Evolutionary conservation across 805 yeast species (phyloP), one percentile per base, ranked within the genome.

Genomic region (Wickerhamiella qilinensis): DNA sequence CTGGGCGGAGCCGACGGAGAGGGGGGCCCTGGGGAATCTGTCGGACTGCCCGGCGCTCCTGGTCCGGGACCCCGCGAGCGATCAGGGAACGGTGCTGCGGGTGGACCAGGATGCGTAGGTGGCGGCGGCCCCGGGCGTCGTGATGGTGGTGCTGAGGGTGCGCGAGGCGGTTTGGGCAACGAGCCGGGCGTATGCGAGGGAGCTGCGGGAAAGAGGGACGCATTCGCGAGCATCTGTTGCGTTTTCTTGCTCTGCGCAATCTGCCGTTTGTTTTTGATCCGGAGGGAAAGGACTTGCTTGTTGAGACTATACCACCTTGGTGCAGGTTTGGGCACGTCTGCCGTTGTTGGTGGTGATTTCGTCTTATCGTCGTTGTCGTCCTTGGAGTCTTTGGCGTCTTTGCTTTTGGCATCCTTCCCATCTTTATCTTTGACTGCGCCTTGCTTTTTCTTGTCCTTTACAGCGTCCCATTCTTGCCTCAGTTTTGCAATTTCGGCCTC

Each of bases 251-350:
- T 51, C 15, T 52, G 51, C 21, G 50, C 55, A 2, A 43, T 48
- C 17, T 52, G 48, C 17, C 52, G 37, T 38, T 49, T 50, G 24
- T 51, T 41, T 17, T 43, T 58, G 15, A 65, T 39, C 25, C 78
- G 51, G 35, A 62, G 53, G 36, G 51, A 56, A 48, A 60, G 67
- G 6, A 72, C 62, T 40, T 59, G 64, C 32, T 53, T 54, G 48
- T 68, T 52, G 37, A 72, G 57, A 6, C 38, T 43, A 35, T 43
- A 48, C 14, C 31, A 34, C 33, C 24, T 11, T 9, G 33, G n/a
- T 4, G 28, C 24, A 2, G 35, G 37, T 12, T 17, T 14, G n/a
- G 17, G 30, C 11, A 31, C n/a, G 9, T 4, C 11, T 5, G 25
- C 25, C 4, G 17, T 15, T 12, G 19, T 14, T 12, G 17, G 7